phyloP scores from a whole-genome alignment of 306 rosid species.

The Inga leiocalycina region DNA sequence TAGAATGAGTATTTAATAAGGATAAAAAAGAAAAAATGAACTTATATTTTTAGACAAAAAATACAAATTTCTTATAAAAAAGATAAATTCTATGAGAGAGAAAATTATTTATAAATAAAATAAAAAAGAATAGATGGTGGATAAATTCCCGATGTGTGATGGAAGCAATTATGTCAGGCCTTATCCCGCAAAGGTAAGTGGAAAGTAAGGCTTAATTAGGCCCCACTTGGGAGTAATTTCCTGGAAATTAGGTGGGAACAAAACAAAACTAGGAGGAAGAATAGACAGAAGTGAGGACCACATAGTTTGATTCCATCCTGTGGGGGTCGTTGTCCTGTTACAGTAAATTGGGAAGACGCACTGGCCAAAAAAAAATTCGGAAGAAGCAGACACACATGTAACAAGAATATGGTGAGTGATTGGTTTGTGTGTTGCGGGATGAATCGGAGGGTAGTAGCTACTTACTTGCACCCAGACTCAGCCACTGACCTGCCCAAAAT shows the following conservation, averaged over 20 bases:
- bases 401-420: background rate
- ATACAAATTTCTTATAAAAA: no score
- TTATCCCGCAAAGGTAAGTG: background rate
- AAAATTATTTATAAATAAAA: no score
- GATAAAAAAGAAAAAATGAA: no score
- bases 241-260: background rate
- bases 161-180: background rate
- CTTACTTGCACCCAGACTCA: background rate
- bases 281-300: background rate
- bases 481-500: background rate
- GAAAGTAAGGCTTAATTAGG: no score
- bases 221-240: background rate
- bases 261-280: background rate
- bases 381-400: no score
- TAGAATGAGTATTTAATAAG: no score
- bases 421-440: background rate
- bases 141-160: no score
- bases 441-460: background rate
- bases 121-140: no score
- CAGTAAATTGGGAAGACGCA: background rate
- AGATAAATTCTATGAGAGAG: rapidly evolving
- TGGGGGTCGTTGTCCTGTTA: background rate
- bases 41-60: no score
- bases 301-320: background rate
- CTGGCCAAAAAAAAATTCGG: no score